These are phyloP conservation scores for Suillus bovinus DNA, from an alignment of 768 basidiomycete species.

Conservation along the genomic window DNA sequence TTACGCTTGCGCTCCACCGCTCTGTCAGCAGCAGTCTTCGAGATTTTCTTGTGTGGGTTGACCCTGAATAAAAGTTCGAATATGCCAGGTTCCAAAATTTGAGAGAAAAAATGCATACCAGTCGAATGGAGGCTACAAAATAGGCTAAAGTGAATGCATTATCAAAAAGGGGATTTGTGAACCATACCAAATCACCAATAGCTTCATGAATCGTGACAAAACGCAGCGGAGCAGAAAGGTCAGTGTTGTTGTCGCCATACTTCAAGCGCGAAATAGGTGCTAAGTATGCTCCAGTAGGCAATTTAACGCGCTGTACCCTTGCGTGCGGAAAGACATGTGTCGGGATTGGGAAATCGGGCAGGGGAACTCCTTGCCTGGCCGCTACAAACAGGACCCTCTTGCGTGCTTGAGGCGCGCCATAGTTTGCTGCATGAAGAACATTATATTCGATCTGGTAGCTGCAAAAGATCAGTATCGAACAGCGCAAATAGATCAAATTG, in stretches of 20 bases:
- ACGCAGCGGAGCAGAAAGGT: slow-evolving; percentile 59
- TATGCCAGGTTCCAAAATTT: background rate
- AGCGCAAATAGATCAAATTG: slow-evolving; percentile 19
- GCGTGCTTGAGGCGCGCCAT: slow-evolving; percentile 72
- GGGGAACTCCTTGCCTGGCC: slow-evolving; percentile 52
- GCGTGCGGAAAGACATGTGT: slow-evolving; percentile 48
- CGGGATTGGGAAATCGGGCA: slow-evolving; percentile 68
- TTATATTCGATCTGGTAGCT: slow-evolving; percentile 65
- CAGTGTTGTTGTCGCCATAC: slow-evolving; percentile 29
- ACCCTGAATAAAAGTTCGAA: slow-evolving; percentile 38
- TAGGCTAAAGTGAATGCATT: slow-evolving; percentile 10
- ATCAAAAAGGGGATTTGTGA: slow-evolving; percentile 8
- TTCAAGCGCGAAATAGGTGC: slow-evolving; percentile 46
- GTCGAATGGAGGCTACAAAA: slow-evolving; percentile 60
- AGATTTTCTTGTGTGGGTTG: slow-evolving; percentile 51
- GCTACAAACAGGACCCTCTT: slow-evolving; percentile 69
- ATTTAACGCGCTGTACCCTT: slow-evolving; percentile 32
- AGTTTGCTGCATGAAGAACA: slow-evolving; percentile 68
- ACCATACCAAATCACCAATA: slow-evolving; percentile 64
- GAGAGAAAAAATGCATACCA: slow-evolving; percentile 44
- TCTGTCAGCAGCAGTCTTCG: slow-evolving; percentile 35
- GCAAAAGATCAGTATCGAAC: slow-evolving; percentile 6
- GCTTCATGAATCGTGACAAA: slow-evolving; percentile 65
- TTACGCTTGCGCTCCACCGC: slow-evolving; percentile 37
- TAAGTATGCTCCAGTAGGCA: slow-evolving; percentile 47